These are phyloP conservation scores for Termitomyces sp. DNA, from an alignment of 768 basidiomycete genomes.

Conservation along the genomic window DNA sequence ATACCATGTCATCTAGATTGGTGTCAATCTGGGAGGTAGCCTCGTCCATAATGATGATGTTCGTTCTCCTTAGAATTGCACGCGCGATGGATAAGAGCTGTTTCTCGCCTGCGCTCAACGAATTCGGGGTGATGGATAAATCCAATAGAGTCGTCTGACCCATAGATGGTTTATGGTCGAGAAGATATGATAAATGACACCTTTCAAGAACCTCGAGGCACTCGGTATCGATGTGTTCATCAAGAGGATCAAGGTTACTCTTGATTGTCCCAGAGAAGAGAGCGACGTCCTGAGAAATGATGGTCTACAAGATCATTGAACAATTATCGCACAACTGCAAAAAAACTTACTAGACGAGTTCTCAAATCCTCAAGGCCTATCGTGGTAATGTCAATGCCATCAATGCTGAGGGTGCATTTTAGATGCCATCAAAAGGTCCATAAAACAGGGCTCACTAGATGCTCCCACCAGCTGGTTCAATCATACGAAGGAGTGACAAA, in stretches of 20 bases:
- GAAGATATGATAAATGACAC: conserved; percentile 53
- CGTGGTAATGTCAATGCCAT: conserved; percentile 64
- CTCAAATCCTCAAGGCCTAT: conserved; percentile 70
- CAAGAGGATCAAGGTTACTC: conserved; percentile 71
- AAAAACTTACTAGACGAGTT: conserved; percentile 48
- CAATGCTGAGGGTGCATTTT: conserved; percentile 39
- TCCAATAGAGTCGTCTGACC: conserved; percentile 44
- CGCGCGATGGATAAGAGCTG: conserved; percentile 71
- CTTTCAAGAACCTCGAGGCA: conserved; percentile 64
- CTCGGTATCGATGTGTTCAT: conserved; percentile 53
- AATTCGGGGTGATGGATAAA: conserved; percentile 62
- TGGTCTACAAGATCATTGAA: conserved; percentile 41
- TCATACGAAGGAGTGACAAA: conserved; percentile 56
- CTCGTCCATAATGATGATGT: conserved; percentile 73
- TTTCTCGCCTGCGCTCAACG: conserved; percentile 74
- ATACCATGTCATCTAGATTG: conserved; percentile 63
- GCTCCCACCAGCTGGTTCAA: conserved; percentile 53
- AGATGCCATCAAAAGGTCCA: neutral
- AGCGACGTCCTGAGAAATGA: conserved; percentile 73
- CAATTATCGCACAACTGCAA: neutral
- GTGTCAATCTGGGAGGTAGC: conserved; percentile 78
- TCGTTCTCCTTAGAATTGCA: conserved; percentile 62
- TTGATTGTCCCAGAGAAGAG: conserved; percentile 72
- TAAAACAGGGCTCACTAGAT: conserved; percentile 45
- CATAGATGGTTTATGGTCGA: conserved; percentile 32